phyloP scores from a whole-genome alignment of 177 flowering plant species.

The Viscum album region DNA sequence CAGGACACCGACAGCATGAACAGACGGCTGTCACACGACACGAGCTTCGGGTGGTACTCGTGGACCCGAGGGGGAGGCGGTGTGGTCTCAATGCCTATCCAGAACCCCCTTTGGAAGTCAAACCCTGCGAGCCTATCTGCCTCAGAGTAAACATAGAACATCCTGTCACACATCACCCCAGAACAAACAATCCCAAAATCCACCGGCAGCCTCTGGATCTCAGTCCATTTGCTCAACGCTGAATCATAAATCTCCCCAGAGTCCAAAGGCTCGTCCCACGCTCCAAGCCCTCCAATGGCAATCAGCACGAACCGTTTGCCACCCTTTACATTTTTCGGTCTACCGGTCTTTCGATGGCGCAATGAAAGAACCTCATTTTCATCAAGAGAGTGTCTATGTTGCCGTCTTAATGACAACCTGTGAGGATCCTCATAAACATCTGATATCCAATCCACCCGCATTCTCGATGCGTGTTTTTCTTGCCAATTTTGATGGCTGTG shows the following conservation, averaged over 20 bases:
- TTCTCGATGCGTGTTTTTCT: constrained; percentile 46
- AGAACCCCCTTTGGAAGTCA: constrained; percentile 59
- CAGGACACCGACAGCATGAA: constrained; percentile 95
- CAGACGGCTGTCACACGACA: constrained; percentile 45
- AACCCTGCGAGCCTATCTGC: constrained; percentile 66
- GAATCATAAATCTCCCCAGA: constrained; percentile 92
- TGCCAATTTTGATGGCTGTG: constrained; percentile 38
- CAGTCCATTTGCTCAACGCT: constrained; percentile 67
- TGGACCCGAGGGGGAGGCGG: constrained; percentile 73
- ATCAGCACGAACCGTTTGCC: constrained; percentile 53
- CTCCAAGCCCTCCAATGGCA: constrained; percentile 80
- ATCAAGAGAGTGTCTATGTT: constrained; percentile 30
- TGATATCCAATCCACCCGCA: constrained; percentile 58
- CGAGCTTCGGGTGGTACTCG: constrained; percentile 77
- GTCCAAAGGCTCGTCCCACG: constrained; percentile 81
- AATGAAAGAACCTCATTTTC: constrained; percentile 29
- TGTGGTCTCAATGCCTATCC: constrained; percentile 57
- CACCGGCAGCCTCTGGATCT: constrained; percentile 55
- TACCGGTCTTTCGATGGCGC: constrained; percentile 29
- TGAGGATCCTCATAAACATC: constrained; percentile 98
- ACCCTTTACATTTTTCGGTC: constrained; percentile 24
- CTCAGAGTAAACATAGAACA: constrained; percentile 81
- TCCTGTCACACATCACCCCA: constrained; percentile 57
- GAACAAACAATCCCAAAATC: constrained; percentile 74
- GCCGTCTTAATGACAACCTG: constrained; percentile 73